Conservation (phyloP, 176 grass and related monocot species). For the Carex parvula region DNA sequence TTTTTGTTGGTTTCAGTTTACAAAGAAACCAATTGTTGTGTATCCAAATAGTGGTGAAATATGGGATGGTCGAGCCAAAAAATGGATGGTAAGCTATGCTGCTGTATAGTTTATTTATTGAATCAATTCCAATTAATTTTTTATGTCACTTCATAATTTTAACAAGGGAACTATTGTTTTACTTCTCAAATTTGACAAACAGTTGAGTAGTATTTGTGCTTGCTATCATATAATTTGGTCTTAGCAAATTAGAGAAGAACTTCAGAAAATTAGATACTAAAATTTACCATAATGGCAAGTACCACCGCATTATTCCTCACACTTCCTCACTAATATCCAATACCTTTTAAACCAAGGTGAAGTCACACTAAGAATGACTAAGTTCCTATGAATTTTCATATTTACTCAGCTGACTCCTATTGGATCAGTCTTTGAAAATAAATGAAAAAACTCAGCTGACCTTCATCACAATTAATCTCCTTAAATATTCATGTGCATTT, state of each 20-base stretch:
- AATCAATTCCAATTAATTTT: background rate
- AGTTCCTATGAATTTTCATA: background rate
- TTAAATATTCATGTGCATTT: background rate
- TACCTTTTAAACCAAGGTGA: background rate
- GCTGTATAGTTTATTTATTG: background rate
- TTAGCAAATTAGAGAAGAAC: background rate
- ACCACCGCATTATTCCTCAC: background rate
- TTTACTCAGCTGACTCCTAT: background rate
- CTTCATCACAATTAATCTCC: background rate
- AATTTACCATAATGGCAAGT: background rate
- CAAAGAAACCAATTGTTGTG: slow-evolving; percentile 64
- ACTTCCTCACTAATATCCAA: background rate
- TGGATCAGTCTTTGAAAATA: no score
- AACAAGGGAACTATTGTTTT: background rate
- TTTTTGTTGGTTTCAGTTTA: slow-evolving; percentile 37
- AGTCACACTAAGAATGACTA: background rate
- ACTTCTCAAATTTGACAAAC: background rate
- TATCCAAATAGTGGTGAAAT: slow-evolving; percentile 81
- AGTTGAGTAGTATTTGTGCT: background rate
- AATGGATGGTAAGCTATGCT: slow-evolving; percentile 63
- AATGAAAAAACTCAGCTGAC: background rate
- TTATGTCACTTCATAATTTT: background rate
- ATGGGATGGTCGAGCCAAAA: slow-evolving; percentile 71
- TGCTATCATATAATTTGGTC: background rate
- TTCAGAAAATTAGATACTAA: background rate